These are phyloP conservation scores for Phytophthora cryptogea DNA, from an alignment of 352 stramenopile species.

Conservation along the genomic window DNA sequence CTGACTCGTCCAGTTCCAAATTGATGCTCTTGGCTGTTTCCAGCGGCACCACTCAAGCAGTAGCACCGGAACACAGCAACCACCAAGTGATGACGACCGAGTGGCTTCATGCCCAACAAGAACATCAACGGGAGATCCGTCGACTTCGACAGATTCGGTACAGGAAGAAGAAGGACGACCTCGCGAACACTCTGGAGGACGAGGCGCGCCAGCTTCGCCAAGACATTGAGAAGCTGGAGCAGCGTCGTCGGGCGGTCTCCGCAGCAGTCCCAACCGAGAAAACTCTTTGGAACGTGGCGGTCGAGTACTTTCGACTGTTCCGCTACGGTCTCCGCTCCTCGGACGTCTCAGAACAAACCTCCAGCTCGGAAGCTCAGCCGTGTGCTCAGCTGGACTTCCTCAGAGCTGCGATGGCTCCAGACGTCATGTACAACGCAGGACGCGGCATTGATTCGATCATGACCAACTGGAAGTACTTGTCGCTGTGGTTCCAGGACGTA, in stretches of 20 bases:
- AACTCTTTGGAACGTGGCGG: slow-evolving; percentile 23
- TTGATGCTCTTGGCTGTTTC: slow-evolving; percentile 16
- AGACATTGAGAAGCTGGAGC: slow-evolving; percentile 15
- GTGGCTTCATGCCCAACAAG: slow-evolving; percentile 4
- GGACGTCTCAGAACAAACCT: not conserved
- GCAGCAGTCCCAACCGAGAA: slow-evolving; percentile 8
- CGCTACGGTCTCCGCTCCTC: slow-evolving; percentile 12
- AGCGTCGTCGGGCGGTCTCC: slow-evolving; percentile 14
- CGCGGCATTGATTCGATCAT: slow-evolving; percentile 2
- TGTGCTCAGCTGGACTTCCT: slow-evolving; percentile 4
- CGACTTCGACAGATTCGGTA: slow-evolving; percentile 26
- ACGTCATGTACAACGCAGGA: slow-evolving; percentile 2
- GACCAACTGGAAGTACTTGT: slow-evolving; percentile 3
- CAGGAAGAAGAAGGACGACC: slow-evolving; percentile 25
- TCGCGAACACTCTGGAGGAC: slow-evolving; percentile 6
- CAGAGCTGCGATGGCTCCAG: not conserved
- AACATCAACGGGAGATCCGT: slow-evolving; percentile 6
- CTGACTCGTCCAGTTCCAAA: slow-evolving; percentile 4
- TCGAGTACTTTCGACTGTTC: slow-evolving; percentile 34
- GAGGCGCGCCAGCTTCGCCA: slow-evolving; percentile 1
- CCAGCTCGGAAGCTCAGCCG: not conserved
- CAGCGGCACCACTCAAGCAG: not conserved
- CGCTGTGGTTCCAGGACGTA: slow-evolving; percentile 8
- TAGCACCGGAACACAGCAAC: not conserved
- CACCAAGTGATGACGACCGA: slow-evolving; percentile 5